Evolutionary conservation across 306 rosid genomes (phyloP).

Genomic region (Adenanthera pavonina): DNA sequence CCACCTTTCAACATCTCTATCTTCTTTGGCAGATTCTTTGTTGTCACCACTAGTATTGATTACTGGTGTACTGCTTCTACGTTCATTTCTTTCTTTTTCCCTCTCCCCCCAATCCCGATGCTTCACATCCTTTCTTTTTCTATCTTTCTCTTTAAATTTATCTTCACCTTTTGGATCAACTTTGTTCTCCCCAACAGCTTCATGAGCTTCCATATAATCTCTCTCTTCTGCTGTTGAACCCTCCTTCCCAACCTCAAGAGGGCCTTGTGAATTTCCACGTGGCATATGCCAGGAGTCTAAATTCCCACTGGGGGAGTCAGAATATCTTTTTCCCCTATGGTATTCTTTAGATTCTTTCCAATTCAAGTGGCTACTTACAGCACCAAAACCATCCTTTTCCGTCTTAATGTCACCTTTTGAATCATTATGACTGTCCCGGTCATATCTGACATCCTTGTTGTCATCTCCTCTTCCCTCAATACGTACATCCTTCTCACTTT

Average conservation of each 20-base stretch:
- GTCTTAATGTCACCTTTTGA: constrained; percentile 61
- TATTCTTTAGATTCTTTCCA: constrained; percentile 87
- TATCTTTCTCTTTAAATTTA: constrained; percentile 74
- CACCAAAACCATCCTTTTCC: constrained; percentile 65
- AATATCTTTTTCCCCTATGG: constrained; percentile 71
- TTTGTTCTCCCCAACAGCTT: constrained; percentile 85
- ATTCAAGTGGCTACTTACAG: constrained; percentile 57
- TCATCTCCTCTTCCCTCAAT: constrained; percentile 69
- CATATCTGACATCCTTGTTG: constrained; percentile 68
- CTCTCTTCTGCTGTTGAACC: constrained; percentile 59
- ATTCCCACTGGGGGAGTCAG: constrained; percentile 62
- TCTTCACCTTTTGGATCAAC: constrained; percentile 83
- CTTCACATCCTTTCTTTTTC: constrained; percentile 81
- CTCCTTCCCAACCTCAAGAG: constrained; percentile 66
- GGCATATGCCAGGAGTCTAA: constrained; percentile 65
- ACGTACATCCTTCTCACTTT: constrained; percentile 76
- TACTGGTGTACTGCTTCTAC: constrained; percentile 63
- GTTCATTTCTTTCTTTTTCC: constrained; percentile 88
- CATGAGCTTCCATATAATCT: constrained; percentile 68
- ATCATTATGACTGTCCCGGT: constrained; percentile 69
- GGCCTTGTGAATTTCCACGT: constrained; percentile 62
- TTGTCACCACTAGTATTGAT: constrained; percentile 58
- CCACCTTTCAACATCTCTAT: constrained; percentile 75
- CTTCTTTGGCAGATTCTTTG: constrained; percentile 81
- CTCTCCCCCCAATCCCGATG: constrained; percentile 87